Base-by-base conservation (phyloP, 345 rosid genomes). In the Populus deltoides region DNA sequence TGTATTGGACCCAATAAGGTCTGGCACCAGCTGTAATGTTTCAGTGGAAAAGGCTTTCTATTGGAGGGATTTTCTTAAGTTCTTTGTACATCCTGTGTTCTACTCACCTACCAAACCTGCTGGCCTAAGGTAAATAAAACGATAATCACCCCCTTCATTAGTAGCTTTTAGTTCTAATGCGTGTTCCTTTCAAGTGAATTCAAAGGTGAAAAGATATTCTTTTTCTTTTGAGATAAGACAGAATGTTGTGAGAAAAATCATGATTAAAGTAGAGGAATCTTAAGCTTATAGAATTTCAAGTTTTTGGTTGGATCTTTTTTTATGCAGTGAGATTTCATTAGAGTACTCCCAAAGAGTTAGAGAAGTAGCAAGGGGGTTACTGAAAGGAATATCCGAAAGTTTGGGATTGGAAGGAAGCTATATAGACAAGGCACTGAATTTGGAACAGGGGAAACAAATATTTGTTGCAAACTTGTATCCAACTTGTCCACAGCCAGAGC, bases 21-120 rank as follows among this genome's bases (percentile, higher is more conserved):
- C 69, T 63, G 94, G 92, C 2, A 89, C 91, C 15, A 90, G 92
- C 77, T 89, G 88, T 79, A 89, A 88, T 71, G 12, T 82, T 63
- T 76, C 84, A 3, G 86, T 76, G 66, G 94, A 89, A 0, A 73
- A 86, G 27, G 79, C 79, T 10, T 78, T 85, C 9, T 86, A 51
- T 70, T 90, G 92, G 92, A 85, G 86, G 78, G 92, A 89, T 79
- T 89, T 75, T 72, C 83, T 90, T 38, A 90, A 89, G 88, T 55
- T 84, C 5, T 36, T 73, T 45, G 83, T 80, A 17, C 87, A 89
- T 59, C 90, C 90, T 36, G 41, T 72, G 16, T 88, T 88, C 70
- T 86, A 88, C 74, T 84, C 85, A 15, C 90, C 89, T 2, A 41
- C 18, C 67, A 87, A 79, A n/a, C 94, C 92, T 1, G 8, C 75